These are phyloP conservation scores for Sporothrix brunneoviolacea DNA, from an alignment of 2,329 filamentous ascomycete species.

Conservation along the genomic window DNA sequence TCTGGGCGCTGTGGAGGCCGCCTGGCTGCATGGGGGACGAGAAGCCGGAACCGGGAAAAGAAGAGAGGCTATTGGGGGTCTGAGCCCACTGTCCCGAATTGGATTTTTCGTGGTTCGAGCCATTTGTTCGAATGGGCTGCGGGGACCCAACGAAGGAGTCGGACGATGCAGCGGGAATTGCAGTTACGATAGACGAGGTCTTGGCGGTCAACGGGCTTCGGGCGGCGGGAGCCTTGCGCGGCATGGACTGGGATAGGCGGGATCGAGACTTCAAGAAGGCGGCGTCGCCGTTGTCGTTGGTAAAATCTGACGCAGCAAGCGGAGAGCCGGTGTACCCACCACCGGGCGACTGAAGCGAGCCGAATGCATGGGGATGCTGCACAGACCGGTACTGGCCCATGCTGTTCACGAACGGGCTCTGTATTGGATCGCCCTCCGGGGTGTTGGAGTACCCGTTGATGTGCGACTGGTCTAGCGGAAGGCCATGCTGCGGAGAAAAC, in stretches of 20 bases:
- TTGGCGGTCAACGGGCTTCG: constrained; percentile 81
- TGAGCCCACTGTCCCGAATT: constrained; percentile 86
- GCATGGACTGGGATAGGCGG: constrained; percentile 56
- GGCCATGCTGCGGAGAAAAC: constrained; percentile 49
- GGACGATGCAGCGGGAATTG: constrained; percentile 59
- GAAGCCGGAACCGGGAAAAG: constrained; percentile 83
- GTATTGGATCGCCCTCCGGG: constrained; percentile 83
- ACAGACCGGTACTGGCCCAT: constrained; percentile 72
- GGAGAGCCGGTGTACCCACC: constrained; percentile 45
- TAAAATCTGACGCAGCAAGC: constrained; percentile 41
- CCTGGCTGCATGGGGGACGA: constrained; percentile 66
- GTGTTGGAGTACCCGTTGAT: constrained; percentile 84
- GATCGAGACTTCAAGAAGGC: constrained; percentile 52
- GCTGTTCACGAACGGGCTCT: constrained; percentile 77
- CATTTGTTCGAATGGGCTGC: constrained; percentile 68
- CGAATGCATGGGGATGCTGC: constrained; percentile 51
- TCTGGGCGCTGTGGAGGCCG: constrained; percentile 64
- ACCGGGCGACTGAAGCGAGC: constrained; percentile 46
- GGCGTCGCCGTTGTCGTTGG: constrained; percentile 41
- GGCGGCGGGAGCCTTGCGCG: constrained; percentile 66
- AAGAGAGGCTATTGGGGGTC: constrained; percentile 75
- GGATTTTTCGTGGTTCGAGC: constrained; percentile 68
- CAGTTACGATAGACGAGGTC: constrained; percentile 63
- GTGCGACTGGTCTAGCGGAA: constrained; percentile 60
- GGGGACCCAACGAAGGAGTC: constrained; percentile 61